These are phyloP conservation scores for Amphirosellinia nigrospora DNA, from an alignment of 495 filamentous ascomycete species.

Conservation along the genomic window DNA sequence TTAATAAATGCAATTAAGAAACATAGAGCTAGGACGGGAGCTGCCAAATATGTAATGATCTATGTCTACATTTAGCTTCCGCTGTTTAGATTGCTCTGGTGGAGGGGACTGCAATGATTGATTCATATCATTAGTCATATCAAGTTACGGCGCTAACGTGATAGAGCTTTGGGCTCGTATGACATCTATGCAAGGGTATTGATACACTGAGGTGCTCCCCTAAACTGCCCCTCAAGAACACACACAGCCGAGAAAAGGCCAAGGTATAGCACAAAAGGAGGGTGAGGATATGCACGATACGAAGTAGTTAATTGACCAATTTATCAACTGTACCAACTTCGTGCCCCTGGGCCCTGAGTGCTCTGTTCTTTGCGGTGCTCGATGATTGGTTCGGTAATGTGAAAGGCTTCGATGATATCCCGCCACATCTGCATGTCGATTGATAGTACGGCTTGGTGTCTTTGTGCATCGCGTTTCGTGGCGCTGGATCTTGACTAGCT, in stretches of 20 bases:
- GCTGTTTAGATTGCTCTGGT: background rate
- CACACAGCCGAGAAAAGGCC: background rate
- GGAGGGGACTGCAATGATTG: background rate
- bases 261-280: background rate
- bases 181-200: slow-evolving; percentile 8
- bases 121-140: slow-evolving; percentile 10
- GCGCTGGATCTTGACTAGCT: slow-evolving; percentile 29
- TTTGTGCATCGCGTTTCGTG: slow-evolving; percentile 55
- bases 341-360: slow-evolving; percentile 57
- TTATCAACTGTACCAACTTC: slow-evolving; percentile 77
- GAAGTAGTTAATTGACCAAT: background rate
- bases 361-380: slow-evolving; percentile 74
- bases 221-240: background rate
- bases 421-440: slow-evolving; percentile 85
- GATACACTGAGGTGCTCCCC: background rate
- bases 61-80: background rate
- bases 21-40: background rate
- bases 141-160: slow-evolving; percentile 4
- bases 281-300: background rate
- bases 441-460: slow-evolving; percentile 83
- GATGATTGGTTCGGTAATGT: slow-evolving; percentile 80
- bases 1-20: background rate
- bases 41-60: background rate
- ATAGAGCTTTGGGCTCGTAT: slow-evolving; percentile 2
- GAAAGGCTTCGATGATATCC: slow-evolving; percentile 72